Evolutionary conservation across 1,139 yeast genomes (phyloP), one percentile per base, ranked within the genome.

Genomic region (Taphrina confusa): DNA sequence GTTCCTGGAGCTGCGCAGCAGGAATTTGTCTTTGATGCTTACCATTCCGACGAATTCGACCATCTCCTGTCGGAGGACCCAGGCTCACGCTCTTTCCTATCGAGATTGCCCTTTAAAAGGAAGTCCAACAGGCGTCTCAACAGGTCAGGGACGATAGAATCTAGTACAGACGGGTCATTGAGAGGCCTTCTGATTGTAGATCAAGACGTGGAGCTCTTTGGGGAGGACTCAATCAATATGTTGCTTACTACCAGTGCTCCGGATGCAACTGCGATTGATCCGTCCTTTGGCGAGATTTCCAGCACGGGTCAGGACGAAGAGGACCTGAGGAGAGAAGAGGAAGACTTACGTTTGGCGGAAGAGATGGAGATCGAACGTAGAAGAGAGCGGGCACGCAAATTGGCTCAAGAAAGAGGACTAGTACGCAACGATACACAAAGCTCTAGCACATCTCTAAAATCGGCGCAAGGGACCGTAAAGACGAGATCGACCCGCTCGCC

Each of bases 191-290:
- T 47, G n/a, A 31, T 47, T 20, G 52, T 25, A 14, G 52, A 47
- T 22, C 52, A 31, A 9, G 52, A 47, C 22, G 52, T 33, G 3
- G 42, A 47, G 20, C 42, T 47, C 11, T 33, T 33, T 33, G 52
- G 52, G 14, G 52, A 47, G 12, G 52, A 47, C 8, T 47, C 52
- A 22, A 47, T 47, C 52, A 31, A 31, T 18, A 31, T 47, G 42
- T 25, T 47, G 31, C 28, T 47, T 11, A 47, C 52, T 20, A 25
- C 50, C 11, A 33, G 14, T 14, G 30, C 28, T 18, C 52, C 28
- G 3, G 52, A 47, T 12, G 31, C 52, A 11, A 16, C 22, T 4
- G 52, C 16, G 20, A 9, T 18, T n/a, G 52, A 47, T 31, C 30
- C 20, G 6, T 22, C 52, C 18, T 5, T 11, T 4, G 22, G 20